Conservation (phyloP, 345 rosid genomes). For the Pseudoturritis turrita region DNA sequence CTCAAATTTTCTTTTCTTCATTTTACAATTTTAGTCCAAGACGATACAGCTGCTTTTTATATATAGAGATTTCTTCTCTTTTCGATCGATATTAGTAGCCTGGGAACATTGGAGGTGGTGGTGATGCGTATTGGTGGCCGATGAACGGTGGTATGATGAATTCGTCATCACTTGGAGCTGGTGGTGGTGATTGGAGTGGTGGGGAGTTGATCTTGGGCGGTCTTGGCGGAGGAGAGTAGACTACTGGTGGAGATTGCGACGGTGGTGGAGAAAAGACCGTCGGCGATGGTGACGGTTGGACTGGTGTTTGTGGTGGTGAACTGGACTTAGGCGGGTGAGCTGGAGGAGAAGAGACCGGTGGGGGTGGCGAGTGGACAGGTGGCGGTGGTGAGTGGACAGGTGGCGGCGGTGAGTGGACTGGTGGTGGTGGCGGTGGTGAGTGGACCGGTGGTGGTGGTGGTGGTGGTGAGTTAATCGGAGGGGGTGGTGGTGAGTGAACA, state of each 20-base stretch:
- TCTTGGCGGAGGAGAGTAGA: conserved; percentile 23
- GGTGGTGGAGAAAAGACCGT: conserved; percentile 20
- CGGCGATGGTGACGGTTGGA: conserved; percentile 10
- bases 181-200: conserved; percentile 1
- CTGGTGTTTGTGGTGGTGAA: conserved; percentile 24
- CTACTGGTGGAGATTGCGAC: conserved; percentile 16
- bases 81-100: conserved; percentile 47
- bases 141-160: conserved; percentile 50
- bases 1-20: neutral
- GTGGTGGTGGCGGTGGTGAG: conserved; percentile 27
- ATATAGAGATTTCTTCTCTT: neutral
- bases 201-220: conserved; percentile 20
- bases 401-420: conserved; percentile 18
- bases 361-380: conserved; percentile 25
- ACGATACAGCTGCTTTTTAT: conserved; percentile 5
- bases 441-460: neutral
- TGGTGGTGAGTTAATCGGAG: neutral
- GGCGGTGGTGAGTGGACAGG: conserved; percentile 25
- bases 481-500: neutral
- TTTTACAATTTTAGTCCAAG: neutral
- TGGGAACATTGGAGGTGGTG: conserved; percentile 73
- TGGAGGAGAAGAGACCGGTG: conserved; percentile 27
- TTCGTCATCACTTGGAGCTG: conserved; percentile 29
- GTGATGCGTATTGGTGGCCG: conserved; percentile 70
- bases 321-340: conserved; percentile 16